Evolutionary conservation across 495 filamentous ascomycete species (phyloP), one percentile per base, ranked within the genome.

Genomic region (Cryomyces minteri): DNA sequence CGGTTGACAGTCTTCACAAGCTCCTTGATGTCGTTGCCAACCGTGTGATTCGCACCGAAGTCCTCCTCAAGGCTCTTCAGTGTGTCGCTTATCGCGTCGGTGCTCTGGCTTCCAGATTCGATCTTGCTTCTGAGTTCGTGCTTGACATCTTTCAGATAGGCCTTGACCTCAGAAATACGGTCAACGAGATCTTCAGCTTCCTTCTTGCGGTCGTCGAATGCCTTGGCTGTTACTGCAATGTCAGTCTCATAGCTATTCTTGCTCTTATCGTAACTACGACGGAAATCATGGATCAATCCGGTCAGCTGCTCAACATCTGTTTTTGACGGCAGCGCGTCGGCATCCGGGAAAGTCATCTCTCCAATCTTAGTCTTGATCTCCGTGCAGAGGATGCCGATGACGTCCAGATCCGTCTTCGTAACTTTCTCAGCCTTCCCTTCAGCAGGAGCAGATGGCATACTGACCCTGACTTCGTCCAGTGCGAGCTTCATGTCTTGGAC

Each of bases 341-440:
- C 62, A 51, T 82, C 77, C 8, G 77, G 72, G 45, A 77, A 68
- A 47, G 73, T 67, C 51, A 85, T 74, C 58, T 80, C 77, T 30
- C 81, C 76, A 36, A 92, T 66, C 36, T 79, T 70, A 5, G 73
- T 68, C 59, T 86, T 90, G 58, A 86, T 76, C 39, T 93, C 86
- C 37, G 78, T 74, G 46, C 84, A 81, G 49, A 86, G 72, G 3
- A 79, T 71, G 47, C 82, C 82, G 6, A 93, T 71, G 0, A 77
- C 76, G 46, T 86, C 82, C 28, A 93, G 61, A 50, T 92, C 83
- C 0, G 74, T 74, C 59, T 88, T 90, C 46, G 76, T 79, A 41
- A 86, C 65, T 51, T 70, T 79, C 42, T 84, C 79, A 0, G 67
- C 61, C 10, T 79, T 73, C 10, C 77, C 67, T 5, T 74, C 74